phyloP scores from a whole-genome alignment of 805 yeast species.

The Naumovozyma castellii region DNA sequence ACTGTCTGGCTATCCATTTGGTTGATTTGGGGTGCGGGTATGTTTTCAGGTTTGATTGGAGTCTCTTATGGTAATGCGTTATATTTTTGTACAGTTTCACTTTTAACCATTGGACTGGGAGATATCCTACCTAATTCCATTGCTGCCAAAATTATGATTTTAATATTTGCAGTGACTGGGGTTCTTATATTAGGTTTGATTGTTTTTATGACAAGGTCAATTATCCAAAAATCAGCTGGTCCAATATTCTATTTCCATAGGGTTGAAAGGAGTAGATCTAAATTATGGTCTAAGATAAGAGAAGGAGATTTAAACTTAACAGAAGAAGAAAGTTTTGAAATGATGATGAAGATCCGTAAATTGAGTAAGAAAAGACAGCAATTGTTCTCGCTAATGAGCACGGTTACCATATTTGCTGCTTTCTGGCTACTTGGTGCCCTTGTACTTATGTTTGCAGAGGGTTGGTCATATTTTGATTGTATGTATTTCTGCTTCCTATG shows the following conservation, averaged over 20 bases:
- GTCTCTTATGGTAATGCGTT: conserved; percentile 56
- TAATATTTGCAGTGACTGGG: conserved; percentile 62
- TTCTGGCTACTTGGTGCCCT: conserved; percentile 73
- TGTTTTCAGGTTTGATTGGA: conserved; percentile 39
- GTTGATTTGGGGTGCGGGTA: conserved; percentile 62
- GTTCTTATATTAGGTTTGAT: conserved; percentile 66
- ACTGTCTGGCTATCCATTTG: conserved; percentile 57
- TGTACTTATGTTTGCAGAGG: conserved; percentile 49
- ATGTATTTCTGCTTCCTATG: conserved; percentile 73
- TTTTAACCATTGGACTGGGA: conserved; percentile 75
- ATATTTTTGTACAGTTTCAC: conserved; percentile 63
- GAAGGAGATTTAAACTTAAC: conserved; percentile 22
- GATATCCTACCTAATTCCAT: conserved; percentile 50
- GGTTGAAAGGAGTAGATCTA: conserved; percentile 42
- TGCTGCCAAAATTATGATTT: conserved; percentile 47
- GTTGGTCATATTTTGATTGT: conserved; percentile 62
- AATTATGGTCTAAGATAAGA: conserved; percentile 13
- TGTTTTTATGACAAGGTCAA: conserved; percentile 56
- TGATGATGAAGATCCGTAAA: conserved; percentile 45
- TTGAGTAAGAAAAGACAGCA: conserved; percentile 34
- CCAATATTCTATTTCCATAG: conserved; percentile 61
- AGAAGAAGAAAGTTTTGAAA: conserved; percentile 42
- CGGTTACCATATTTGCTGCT: conserved; percentile 37
- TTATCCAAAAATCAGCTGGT: conserved; percentile 50
- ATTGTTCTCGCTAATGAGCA: conserved; percentile 31